Base-by-base conservation (phyloP, 768 basidiomycete genomes). In the Leccinum disarticulatum region DNA sequence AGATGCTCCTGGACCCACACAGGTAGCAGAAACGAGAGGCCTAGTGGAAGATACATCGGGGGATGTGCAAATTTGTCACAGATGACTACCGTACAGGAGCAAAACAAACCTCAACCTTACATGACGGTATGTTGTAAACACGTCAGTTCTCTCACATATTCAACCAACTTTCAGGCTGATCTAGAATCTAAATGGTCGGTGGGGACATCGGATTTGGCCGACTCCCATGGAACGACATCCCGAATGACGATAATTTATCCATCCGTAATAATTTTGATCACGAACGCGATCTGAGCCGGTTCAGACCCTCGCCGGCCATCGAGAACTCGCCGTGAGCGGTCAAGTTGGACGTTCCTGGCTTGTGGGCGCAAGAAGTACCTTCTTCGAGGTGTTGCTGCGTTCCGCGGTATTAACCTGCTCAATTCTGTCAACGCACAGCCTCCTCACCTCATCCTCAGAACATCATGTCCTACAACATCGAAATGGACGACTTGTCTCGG, bases 401-500 rank as follows among this genome's bases (percentile, higher is more conserved):
- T 27, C 41, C 14, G 38, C 54, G 28, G 54, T 47, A 36, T 28
- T 54, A 50, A 50, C 11, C 27, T 48, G 14, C 6, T 25, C 5
- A 17, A 35, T 53, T 53, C 15, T 38, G 41, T 28, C 4, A 31
- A 50, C 27, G 38, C 53, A 62, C 60, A 56, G 51, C 54, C 43
- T 41, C 28, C n/a, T 43, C 41, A n/a, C 41, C 10, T 11, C n/a
- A 11, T 0, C 17, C 27, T 25, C 17, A 28, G 4, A 11, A n/a
- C 52, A 52, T 52, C 36, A 80, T 77, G 75, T 64, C 71, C 25
- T 60, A 64, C 52, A 66, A 60, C 50, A 70, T 81, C 36, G 79
- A 81, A 65, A 67, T 82, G 65, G 72, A 76, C 17, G 75, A 80
- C 62, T 60, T 81, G 46, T 67, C 74, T n/a, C 41, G 52, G 33